Conservation (phyloP, 2,329 filamentous ascomycete genomes). For the Fusarium sp. region DNA sequence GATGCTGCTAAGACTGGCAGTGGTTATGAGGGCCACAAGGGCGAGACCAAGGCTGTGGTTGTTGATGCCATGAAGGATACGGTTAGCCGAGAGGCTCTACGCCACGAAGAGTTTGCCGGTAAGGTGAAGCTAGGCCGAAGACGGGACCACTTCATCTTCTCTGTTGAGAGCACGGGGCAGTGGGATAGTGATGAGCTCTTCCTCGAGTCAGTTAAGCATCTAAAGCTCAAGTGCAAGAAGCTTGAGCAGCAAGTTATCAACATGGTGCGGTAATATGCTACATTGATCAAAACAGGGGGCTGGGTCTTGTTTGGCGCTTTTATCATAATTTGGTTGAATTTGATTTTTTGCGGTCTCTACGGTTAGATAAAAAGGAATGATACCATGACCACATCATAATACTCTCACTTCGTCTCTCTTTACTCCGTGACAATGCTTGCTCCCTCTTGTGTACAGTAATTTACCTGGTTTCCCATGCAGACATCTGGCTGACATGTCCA, state of each 20-base stretch:
- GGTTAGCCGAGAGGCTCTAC: slow-evolving; percentile 90
- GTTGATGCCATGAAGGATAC: slow-evolving; percentile 92
- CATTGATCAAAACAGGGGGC: slow-evolving; percentile 24
- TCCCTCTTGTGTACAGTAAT: slow-evolving; percentile 38
- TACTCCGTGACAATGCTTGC: slow-evolving; percentile 47
- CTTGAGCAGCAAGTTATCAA: slow-evolving; percentile 77
- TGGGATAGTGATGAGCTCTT: slow-evolving; percentile 95
- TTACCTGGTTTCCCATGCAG: slow-evolving; percentile 16
- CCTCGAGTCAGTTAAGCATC: slow-evolving; percentile 84
- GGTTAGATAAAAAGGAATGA: slow-evolving; percentile 52
- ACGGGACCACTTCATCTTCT: slow-evolving; percentile 97
- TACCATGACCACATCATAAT: slow-evolving; percentile 50
- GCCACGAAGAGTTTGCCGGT: slow-evolving; percentile 91
- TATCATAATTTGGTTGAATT: slow-evolving; percentile 38
- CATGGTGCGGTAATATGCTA: slow-evolving; percentile 64
- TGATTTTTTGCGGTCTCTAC: slow-evolving; percentile 40
- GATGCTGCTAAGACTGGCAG: slow-evolving; percentile 71
- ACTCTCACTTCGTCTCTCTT: slow-evolving; percentile 18
- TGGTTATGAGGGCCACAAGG: slow-evolving; percentile 79
- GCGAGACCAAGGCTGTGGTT: slow-evolving; percentile 89
- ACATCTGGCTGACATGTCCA: slow-evolving; percentile 30
- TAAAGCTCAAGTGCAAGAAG: slow-evolving; percentile 85
- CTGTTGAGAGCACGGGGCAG: slow-evolving; percentile 93
- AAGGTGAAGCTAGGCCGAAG: slow-evolving; percentile 94
- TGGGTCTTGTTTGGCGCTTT: slow-evolving; percentile 40